phyloP scores from a whole-genome alignment of 208 protist species.

The Blastocrithidia nonstop region DNA sequence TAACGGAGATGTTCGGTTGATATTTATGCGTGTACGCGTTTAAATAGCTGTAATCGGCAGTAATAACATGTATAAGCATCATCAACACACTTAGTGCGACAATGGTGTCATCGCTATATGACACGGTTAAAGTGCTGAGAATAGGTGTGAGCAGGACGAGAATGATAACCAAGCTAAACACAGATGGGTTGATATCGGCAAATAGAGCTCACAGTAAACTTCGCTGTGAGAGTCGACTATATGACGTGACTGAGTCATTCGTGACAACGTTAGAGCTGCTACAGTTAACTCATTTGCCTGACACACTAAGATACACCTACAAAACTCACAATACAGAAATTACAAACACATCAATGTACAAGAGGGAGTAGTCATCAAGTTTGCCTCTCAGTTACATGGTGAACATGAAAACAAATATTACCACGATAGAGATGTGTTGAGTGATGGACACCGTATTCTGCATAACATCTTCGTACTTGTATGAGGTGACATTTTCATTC shows the following conservation, averaged over 20 bases:
- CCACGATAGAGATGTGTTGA: slow-evolving; percentile 76
- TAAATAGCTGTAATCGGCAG: slow-evolving; percentile 78
- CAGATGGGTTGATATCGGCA: slow-evolving; percentile 22
- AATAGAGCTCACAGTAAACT: too few species aligned
- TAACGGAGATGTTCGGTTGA: slow-evolving; percentile 53
- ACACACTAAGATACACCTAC: slow-evolving; percentile 10
- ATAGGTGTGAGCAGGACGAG: slow-evolving; percentile 66
- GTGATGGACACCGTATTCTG: slow-evolving; percentile 67
- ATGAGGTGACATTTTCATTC: slow-evolving; percentile 64
- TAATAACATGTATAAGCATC: slow-evolving; percentile 61
- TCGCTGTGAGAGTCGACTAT: too few species aligned
- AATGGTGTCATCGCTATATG: slow-evolving; percentile 85
- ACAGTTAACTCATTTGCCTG: neutral
- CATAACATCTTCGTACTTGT: slow-evolving; percentile 62
- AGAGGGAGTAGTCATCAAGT: slow-evolving; percentile 20
- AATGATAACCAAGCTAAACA: slow-evolving; percentile 30
- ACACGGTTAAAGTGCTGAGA: slow-evolving; percentile 67
- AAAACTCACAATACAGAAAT: slow-evolving; percentile 18
- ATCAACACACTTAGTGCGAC: slow-evolving; percentile 60
- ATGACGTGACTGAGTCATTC: neutral
- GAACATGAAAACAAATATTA: slow-evolving; percentile 74
- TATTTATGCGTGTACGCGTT: slow-evolving; percentile 55
- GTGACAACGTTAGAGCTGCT: neutral
- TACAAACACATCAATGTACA: slow-evolving; percentile 32
- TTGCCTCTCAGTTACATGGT: slow-evolving; percentile 20